Evolutionary conservation across 148 eudicot genomes (phyloP), one percentile per base, ranked within the genome.

Genomic region (Arbutus unedo): DNA sequence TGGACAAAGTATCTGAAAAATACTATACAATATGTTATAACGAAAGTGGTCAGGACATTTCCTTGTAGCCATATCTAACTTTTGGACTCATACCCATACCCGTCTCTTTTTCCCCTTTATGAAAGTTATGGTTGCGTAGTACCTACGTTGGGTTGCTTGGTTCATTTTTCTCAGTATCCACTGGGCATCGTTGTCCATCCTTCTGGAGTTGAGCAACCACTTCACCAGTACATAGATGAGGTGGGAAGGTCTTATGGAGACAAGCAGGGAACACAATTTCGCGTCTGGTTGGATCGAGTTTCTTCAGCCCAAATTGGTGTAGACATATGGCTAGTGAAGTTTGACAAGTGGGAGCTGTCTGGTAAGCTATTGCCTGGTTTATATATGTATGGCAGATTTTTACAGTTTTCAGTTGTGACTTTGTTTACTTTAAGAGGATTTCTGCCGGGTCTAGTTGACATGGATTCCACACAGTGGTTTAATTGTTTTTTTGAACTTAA

Each of bases 261-360:
- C 83, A 83, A 88, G 80, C 82, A 89, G 78, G 91, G 89, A 31
- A 83, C 83, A 71, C 38, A 60, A 47, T 92, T 83, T 74, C 74
- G 85, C 43, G 85, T 88, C 62, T 92, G 94, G 93, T 83, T 92
- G 77, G 71, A 66, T 66, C 71, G 71, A 66, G 71, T 66, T 66
- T 66, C 85, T 45, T 86, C 90, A 68, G 71, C 84, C 41, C 89
- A 89, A 85, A 84, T 92, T 83, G 93, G 89, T 79, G 87, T 88
- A 14, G 90, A 90, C 75, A 84, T 89, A 76, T 92, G 94, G 94
- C 76, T 89, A 45, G 91, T 92, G 78, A 90, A 83, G 76, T 90
- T 89, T 77, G 86, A 90, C 79, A 90, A 89, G 83, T 90, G 93
- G 93, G 93, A 92, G 84, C 87, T 43, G 50, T 86, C 85, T 72